Evolutionary conservation across 2,329 filamentous ascomycete species (phyloP).

Genomic region (Westerdykella aurantiaca): DNA sequence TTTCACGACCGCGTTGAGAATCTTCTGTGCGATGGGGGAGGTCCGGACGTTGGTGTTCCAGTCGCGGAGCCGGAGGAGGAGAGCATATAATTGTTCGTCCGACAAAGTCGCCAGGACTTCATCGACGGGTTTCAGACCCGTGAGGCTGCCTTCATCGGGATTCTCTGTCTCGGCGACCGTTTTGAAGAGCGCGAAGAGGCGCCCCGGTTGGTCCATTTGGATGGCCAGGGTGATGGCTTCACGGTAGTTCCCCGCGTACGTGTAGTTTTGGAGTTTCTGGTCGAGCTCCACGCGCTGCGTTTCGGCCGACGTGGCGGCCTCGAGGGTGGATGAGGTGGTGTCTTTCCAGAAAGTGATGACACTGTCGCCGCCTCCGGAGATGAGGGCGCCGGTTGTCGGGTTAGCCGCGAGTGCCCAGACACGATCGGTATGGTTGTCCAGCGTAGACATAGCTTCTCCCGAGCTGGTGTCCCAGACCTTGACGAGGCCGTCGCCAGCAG

Average conservation of each 20-base stretch:
- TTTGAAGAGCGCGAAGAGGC: conserved; percentile 78
- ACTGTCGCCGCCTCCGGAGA: conserved; percentile 88
- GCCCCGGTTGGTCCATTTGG: conserved; percentile 87
- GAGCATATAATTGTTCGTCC: conserved; percentile 76
- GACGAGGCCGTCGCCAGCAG: conserved; percentile 88
- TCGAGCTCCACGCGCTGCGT: conserved; percentile 85
- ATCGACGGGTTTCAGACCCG: conserved; percentile 65
- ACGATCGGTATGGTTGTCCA: conserved; percentile 95
- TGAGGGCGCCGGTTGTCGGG: conserved; percentile 58
- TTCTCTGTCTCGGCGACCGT: conserved; percentile 62
- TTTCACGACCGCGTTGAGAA: conserved; percentile 72
- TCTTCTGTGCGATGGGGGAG: conserved; percentile 75
- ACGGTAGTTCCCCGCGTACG: conserved; percentile 79
- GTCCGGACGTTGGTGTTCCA: conserved; percentile 97
- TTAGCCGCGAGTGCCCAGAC: conserved; percentile 85
- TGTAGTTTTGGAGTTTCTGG: conserved; percentile 88
- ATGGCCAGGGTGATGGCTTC: conserved; percentile 89
- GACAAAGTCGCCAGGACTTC: conserved; percentile 72
- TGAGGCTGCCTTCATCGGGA: conserved; percentile 59
- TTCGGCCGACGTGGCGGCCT: conserved; percentile 65
- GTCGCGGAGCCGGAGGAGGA: conserved; percentile 78
- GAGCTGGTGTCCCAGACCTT: conserved; percentile 91
- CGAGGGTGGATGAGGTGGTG: conserved; percentile 74
- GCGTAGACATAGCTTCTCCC: conserved; percentile 78
- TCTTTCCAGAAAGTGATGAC: conserved; percentile 95